These are phyloP conservation scores for Zalaria obscura DNA, from an alignment of 2,329 filamentous ascomycete genomes.

Conservation along the genomic window DNA sequence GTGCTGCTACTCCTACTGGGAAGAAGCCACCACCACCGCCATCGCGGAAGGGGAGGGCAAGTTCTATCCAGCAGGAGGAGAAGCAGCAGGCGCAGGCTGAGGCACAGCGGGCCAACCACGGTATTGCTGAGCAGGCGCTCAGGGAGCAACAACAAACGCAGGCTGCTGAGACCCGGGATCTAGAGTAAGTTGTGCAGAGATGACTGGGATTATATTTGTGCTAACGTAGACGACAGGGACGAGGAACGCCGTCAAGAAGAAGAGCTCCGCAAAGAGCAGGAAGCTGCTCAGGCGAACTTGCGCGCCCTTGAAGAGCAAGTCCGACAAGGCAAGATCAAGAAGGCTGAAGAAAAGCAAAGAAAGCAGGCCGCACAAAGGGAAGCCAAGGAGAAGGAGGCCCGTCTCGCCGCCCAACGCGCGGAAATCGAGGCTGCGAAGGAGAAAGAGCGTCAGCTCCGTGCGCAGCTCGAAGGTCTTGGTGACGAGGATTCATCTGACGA, in stretches of 20 bases:
- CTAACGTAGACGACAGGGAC: constrained; percentile 39
- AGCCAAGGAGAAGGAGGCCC: constrained; percentile 75
- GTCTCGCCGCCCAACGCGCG: constrained; percentile 69
- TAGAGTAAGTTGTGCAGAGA: constrained; percentile 57
- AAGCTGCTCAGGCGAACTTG: constrained; percentile 68
- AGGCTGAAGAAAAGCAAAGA: constrained; percentile 86
- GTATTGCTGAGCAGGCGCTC: constrained; percentile 38
- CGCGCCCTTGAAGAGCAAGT: constrained; percentile 90
- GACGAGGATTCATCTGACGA: constrained; percentile 72
- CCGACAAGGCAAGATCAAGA: constrained; percentile 82
- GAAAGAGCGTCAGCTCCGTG: constrained; percentile 76
- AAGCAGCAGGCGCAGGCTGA: constrained; percentile 39
- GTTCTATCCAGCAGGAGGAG: constrained; percentile 38
- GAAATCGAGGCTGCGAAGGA: constrained; percentile 87
- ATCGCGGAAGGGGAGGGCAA: constrained; percentile 52
- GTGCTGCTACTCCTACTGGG: constrained; percentile 23
- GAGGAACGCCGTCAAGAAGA: constrained; percentile 63
- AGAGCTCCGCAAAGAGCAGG: constrained; percentile 64
- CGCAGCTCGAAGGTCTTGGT: constrained; percentile 67
- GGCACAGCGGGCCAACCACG: constrained; percentile 45
- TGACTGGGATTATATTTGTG: constrained; percentile 5
- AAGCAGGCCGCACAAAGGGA: constrained; percentile 81
- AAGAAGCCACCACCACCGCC: constrained; percentile 52
- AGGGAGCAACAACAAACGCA: constrained; percentile 63
- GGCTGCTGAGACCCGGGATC: constrained; percentile 53